Base-by-base conservation (phyloP, 768 basidiomycete species). In the Panellus pusillus region DNA sequence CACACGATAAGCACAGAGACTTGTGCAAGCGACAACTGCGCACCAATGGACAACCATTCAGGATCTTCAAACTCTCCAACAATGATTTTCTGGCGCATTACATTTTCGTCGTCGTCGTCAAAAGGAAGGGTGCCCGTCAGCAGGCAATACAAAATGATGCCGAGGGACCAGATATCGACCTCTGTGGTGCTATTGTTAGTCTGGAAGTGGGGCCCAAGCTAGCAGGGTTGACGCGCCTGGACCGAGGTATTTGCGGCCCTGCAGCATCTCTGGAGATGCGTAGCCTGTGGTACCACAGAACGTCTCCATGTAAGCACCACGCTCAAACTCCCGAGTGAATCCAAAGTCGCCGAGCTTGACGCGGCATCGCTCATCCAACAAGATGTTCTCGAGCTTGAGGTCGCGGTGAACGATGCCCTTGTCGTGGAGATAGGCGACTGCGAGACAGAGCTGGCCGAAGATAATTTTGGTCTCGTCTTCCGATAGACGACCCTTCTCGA, bases 371-470 rank as follows among this genome's bases (percentile, higher is more conserved):
- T 95, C 94, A 68, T 98, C 94, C 45, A 98, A 70, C 24, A 98
- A 71, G 0, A 96, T 91, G 65, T 98, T 98, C 75, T 98, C 94
- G 53, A 98, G 77, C 73, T 99, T 99, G 62, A 99, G 77, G 70
- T 99, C 96, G 28, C 97, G 84, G 68, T 99, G 97, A 1, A 98
- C 94, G 64, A 98, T 92, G 47, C 92, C 92, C 68, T 89, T 88
- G 47, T 86, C 81, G 68, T 99, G 97, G 20, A 97, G 79, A 70
- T 95, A 95, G 18, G 89, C 92, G 18, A 98, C 90, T 0, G 94
- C 95, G 9, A 98, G 85, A 64, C 90, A 91, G 5, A 98, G 75
- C 67, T 98, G 94, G n/a, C 97, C 96, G 66, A 99, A 97, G n/a
- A 98, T 71, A 18, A 88, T 72, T 62, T 83, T 82, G 4, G 92